Conservation (phyloP, 345 rosid species). For the Euphorbia tirucalli region DNA sequence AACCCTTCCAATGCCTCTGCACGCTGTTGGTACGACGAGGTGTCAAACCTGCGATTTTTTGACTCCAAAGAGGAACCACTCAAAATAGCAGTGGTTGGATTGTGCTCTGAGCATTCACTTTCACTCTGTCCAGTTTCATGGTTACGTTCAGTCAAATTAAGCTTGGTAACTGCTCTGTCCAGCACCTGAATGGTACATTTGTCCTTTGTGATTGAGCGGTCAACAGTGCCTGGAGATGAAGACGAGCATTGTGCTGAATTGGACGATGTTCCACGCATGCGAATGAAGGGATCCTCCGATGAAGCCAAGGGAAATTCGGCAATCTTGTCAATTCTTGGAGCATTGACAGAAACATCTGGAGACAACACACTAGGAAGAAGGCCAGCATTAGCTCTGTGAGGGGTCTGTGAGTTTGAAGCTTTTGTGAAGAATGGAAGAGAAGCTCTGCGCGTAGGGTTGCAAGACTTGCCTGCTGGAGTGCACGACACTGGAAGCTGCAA, state of each 20-base stretch:
- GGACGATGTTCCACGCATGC: slow-evolving; percentile 30
- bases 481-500: slow-evolving; percentile 48
- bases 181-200: slow-evolving; percentile 24
- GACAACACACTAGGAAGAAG: slow-evolving; percentile 24
- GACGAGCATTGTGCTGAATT: slow-evolving; percentile 30
- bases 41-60: slow-evolving; percentile 18
- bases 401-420: slow-evolving; percentile 34
- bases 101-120: slow-evolving; percentile 30
- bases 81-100: slow-evolving; percentile 12
- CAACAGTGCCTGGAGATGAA: slow-evolving; percentile 8
- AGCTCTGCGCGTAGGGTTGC: slow-evolving; percentile 47
- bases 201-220: slow-evolving; percentile 29
- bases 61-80: slow-evolving; percentile 9
- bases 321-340: slow-evolving; percentile 24
- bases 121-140: slow-evolving; percentile 10
- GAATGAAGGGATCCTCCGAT: slow-evolving; percentile 21
- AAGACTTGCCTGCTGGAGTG: slow-evolving; percentile 34
- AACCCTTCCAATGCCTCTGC: slow-evolving; percentile 33
- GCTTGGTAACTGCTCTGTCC: slow-evolving; percentile 15
- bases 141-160: background rate
- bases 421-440: slow-evolving; percentile 59
- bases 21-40: slow-evolving; percentile 27
- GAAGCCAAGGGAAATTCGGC: slow-evolving; percentile 27
- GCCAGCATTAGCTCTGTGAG: slow-evolving; percentile 24
- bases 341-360: slow-evolving; percentile 25